Percentiles rank a stretch among this genome's conserved stretches.
These are phyloP conservation scores for Acer saccharum DNA, from an alignment of 345 rosid species.

Conservation along the genomic window DNA sequence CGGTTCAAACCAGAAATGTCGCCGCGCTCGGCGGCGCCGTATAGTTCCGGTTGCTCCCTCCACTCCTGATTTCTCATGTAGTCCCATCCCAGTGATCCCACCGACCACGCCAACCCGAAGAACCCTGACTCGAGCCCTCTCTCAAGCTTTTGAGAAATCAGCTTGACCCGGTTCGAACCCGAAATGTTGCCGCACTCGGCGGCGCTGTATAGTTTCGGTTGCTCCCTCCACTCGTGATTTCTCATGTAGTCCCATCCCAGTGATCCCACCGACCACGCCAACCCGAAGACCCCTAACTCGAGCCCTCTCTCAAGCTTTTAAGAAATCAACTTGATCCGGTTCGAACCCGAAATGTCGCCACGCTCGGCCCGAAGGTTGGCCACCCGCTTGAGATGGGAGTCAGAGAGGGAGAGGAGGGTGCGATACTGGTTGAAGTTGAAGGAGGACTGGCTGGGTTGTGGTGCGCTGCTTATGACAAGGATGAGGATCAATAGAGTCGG, in stretches of 20 bases:
- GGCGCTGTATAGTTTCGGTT: constrained; percentile 30
- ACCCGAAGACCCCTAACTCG: constrained; percentile 44
- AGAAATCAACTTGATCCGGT: constrained; percentile 55
- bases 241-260: constrained; percentile 65
- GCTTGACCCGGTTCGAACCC: constrained; percentile 62
- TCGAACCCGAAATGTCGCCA: constrained; percentile 60
- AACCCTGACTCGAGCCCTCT: constrained; percentile 47
- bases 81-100: constrained; percentile 57
- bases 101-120: constrained; percentile 53
- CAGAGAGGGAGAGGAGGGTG: constrained; percentile 57
- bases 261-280: constrained; percentile 55
- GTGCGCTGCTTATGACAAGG: constrained; percentile 29
- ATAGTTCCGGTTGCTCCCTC: constrained; percentile 57
- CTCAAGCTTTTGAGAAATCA: constrained; percentile 55
- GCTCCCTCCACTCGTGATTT: constrained; percentile 73
- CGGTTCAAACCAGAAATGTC: constrained; percentile 60
- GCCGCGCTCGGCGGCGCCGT: constrained; percentile 31
- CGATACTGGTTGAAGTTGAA: constrained; percentile 42
- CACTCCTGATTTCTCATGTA: constrained; percentile 71
- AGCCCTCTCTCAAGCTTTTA: constrained; percentile 50
- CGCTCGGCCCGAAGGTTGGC: constrained; percentile 75
- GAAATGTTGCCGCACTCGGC: constrained; percentile 25
- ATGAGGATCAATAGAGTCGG: constrained; percentile 31
- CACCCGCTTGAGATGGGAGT: constrained; percentile 69
- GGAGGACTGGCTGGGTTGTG: constrained; percentile 35